These are phyloP conservation scores for Candolleomyces eurysporus DNA, from an alignment of 768 basidiomycete genomes.

Conservation along the genomic window DNA sequence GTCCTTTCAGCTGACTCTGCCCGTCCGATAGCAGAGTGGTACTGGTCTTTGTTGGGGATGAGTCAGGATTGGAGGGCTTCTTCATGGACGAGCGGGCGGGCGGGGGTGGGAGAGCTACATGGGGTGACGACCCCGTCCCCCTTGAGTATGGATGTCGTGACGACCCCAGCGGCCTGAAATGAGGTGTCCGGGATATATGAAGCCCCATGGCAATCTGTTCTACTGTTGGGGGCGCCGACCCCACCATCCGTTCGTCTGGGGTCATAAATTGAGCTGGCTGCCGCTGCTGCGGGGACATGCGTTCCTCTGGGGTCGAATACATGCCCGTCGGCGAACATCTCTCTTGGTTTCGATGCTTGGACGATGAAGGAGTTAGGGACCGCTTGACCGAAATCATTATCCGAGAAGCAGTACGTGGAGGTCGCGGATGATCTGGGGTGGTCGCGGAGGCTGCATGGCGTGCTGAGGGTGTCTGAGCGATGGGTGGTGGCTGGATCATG, in stretches of 20 bases:
- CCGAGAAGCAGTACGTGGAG: constrained; percentile 22
- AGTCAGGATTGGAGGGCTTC: constrained; percentile 44
- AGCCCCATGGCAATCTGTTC: constrained; percentile 82
- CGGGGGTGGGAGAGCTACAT: constrained; percentile 44
- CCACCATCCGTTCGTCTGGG: constrained; percentile 30
- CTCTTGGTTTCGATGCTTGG: constrained; percentile 3
- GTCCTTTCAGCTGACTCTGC: not conserved
- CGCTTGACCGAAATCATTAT: constrained; percentile 30
- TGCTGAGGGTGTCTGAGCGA: constrained; percentile 2
- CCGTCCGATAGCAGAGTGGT: not conserved
- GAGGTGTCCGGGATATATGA: constrained; percentile 74
- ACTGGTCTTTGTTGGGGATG: constrained; percentile 1
- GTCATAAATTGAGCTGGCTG: constrained; percentile 17
- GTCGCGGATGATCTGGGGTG: constrained; percentile 15
- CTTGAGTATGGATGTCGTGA: constrained; percentile 30
- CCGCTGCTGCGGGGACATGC: constrained; percentile 12
- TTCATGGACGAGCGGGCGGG: constrained; percentile 68
- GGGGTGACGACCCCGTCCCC: constrained; percentile 22
- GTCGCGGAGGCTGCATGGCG: constrained; percentile 10
- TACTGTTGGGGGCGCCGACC: constrained; percentile 54
- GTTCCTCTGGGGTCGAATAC: constrained; percentile 28
- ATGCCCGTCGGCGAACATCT: constrained; percentile 22
- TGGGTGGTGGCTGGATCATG: constrained; percentile 10
- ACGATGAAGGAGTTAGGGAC: constrained; percentile 23
- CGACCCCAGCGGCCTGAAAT: constrained; percentile 47